These are phyloP conservation scores for Penicillium sp. DNA, from an alignment of 2,329 filamentous ascomycete species.

Conservation along the genomic window DNA sequence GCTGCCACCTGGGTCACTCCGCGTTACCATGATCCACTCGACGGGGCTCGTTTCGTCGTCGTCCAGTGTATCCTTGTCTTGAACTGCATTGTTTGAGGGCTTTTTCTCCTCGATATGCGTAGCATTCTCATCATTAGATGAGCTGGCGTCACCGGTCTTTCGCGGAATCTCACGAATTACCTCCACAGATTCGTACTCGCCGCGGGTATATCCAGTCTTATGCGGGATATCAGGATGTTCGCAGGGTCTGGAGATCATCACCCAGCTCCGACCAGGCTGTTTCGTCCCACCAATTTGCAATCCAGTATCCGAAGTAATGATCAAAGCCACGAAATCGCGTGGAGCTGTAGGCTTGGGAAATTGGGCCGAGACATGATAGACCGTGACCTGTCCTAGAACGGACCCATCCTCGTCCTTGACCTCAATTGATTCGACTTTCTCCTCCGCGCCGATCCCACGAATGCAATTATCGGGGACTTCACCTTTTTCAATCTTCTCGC, in stretches of 20 bases:
- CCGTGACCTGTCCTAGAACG: constrained; percentile 48
- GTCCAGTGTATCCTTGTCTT: constrained; percentile 23
- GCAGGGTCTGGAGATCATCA: constrained; percentile 86
- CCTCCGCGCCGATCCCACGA: constrained; percentile 83
- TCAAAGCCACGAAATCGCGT: constrained; percentile 81
- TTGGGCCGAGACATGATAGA: constrained; percentile 84
- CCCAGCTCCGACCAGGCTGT: constrained; percentile 67
- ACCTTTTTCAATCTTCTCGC: constrained; percentile 67
- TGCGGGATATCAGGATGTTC: constrained; percentile 73
- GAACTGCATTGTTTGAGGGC: background rate
- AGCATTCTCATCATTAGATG: constrained; percentile 17
- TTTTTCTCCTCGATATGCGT: constrained; percentile 39
- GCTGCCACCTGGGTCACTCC: constrained; percentile 84
- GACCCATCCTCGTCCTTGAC: constrained; percentile 52
- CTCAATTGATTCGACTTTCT: constrained; percentile 66
- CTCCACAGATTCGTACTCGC: constrained; percentile 89
- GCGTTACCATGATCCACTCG: constrained; percentile 92
- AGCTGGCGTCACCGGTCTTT: constrained; percentile 19
- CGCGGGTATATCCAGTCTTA: constrained; percentile 75
- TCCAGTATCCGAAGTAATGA: constrained; percentile 66
- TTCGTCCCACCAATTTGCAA: constrained; percentile 28
- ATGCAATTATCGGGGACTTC: constrained; percentile 75
- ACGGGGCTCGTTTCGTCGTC: constrained; percentile 66
- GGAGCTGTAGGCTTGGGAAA: constrained; percentile 89
- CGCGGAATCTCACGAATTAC: constrained; percentile 79